Base-by-base conservation (phyloP, 768 basidiomycete genomes). In the Artomyces pyxidatus region DNA sequence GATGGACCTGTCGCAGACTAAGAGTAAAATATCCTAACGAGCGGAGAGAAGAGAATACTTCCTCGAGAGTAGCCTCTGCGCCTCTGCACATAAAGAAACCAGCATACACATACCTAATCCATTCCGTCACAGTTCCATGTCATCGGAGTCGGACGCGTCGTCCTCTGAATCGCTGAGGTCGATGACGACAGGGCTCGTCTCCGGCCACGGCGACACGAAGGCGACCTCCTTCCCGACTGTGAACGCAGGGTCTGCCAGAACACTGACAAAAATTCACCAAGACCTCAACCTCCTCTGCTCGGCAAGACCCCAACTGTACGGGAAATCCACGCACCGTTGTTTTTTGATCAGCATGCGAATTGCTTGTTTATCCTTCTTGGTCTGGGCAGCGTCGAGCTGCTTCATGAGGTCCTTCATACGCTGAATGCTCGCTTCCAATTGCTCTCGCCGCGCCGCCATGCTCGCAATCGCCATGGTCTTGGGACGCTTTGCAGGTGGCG, bases 131-230 rank as follows among this genome's bases (percentile, higher is more conserved):
- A n/a, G n/a, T n/a, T n/a, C n/a, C n/a, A n/a, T n/a, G n/a, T n/a
- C n/a, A n/a, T n/a, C n/a, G n/a, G n/a, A n/a, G n/a, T n/a, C n/a
- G n/a, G n/a, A n/a, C n/a, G n/a, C n/a, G 42, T 71, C 71, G 19
- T 72, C 71, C 2, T 56, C 54, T 3, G 52, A 54, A 55, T 76
- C 75, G 58, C 75, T 78, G 52, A 78, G 60, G 23, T 72, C 68
- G 47, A 78, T 58, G 47, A 78, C 64, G 35, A 70, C 71, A 11
- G 54, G 63, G 46, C 59, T 59, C 51, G 61, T 68, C 32, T 66
- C 70, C 12, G 75, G 76, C 77, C 38, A 38, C 6, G 1, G 37
- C 17, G 3, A 37, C 11, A 22, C n/a, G 16, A 21, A 45, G 27
- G 10, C 37, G 19, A 39, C 53, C 23, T 46, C 50, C 35, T 39